A percentile compares a stretch with the other conserved stretches of the same genome.
These are phyloP conservation scores for Pseudopyricularia cyperi DNA, from an alignment of 2,329 filamentous ascomycete species.

Conservation along the genomic window DNA sequence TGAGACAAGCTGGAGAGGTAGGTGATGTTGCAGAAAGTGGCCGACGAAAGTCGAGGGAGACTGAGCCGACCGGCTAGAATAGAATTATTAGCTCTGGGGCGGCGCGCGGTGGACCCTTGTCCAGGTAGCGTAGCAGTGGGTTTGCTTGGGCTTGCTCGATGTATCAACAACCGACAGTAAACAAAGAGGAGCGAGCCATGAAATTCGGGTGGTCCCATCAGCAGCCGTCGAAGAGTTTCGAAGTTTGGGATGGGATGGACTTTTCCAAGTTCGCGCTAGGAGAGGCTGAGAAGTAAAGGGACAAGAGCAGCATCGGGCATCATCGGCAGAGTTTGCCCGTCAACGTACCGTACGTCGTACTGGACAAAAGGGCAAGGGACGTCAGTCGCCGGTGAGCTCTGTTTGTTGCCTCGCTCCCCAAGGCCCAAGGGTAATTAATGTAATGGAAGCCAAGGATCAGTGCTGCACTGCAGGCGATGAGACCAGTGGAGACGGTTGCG, in stretches of 20 bases:
- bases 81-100: background rate
- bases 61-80: background rate
- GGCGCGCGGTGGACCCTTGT: background rate
- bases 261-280: too few species aligned
- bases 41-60: background rate
- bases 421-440: too few species aligned
- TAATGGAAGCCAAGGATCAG: background rate
- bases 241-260: too few species aligned
- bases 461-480: background rate
- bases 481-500: background rate
- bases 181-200: background rate
- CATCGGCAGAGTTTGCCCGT: too few species aligned
- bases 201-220: background rate
- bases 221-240: too few species aligned
- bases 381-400: too few species aligned
- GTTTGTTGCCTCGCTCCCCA: too few species aligned
- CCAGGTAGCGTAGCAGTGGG: background rate
- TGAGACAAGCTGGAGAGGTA: background rate
- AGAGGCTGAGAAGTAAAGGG: too few species aligned
- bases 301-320: too few species aligned
- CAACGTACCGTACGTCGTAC: too few species aligned
- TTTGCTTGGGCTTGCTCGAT: background rate
- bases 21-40: background rate
- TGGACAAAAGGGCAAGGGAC: background rate
- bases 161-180: background rate